Base-by-base conservation (phyloP, 2,329 filamentous ascomycete species). In the Hymenoscyphus fructigenus region DNA sequence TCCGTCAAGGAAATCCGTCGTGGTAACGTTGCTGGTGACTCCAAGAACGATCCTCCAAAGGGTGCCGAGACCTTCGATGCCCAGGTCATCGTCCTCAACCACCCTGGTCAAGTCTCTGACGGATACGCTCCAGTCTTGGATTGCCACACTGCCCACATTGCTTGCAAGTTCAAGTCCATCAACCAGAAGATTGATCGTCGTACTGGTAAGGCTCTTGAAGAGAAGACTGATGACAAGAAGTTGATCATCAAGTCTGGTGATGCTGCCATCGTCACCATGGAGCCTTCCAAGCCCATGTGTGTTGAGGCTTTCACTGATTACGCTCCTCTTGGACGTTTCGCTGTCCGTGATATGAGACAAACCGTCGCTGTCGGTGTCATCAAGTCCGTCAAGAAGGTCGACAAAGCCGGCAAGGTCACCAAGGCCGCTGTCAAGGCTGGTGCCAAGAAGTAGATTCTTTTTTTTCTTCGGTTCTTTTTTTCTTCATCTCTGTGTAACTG, bases 201-300 rank as follows among this genome's bases (percentile, higher is more conserved):
- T 92, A 97, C 95, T 81, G 95, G 95, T 83, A 99, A 99, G 90
- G 91, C 93, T 75, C 88, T 92, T 79, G 95, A 99, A 85, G 79
- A 85, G 81, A 81, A 79, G 79, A 95, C 95, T 85, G 99, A 99
- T 32, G 60, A 62, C 60, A 62, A 62, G 60, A 62, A 62, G 53
- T 57, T 62, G 91, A 98, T 97, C 90, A 93, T 99, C 92, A 99
- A 99, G 93, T 97, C 94, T 79, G 95, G 95, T 91, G 95, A 99
- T 83, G 94, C 95, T 76, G 94, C 94, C 83, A 99, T 99, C 85
- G 95, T 99, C 87, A 98, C 97, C 93, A 98, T 99, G 95, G 81
- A 97, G 88, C 95, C 95, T 81, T 97, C 94, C 87, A 99, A 99
- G 93, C 95, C 95, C 81, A 99, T 99, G 95, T 99, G 95, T 84